phyloP scores from a whole-genome alignment of 139 green algal species.

The Coelastrella sp. region DNA sequence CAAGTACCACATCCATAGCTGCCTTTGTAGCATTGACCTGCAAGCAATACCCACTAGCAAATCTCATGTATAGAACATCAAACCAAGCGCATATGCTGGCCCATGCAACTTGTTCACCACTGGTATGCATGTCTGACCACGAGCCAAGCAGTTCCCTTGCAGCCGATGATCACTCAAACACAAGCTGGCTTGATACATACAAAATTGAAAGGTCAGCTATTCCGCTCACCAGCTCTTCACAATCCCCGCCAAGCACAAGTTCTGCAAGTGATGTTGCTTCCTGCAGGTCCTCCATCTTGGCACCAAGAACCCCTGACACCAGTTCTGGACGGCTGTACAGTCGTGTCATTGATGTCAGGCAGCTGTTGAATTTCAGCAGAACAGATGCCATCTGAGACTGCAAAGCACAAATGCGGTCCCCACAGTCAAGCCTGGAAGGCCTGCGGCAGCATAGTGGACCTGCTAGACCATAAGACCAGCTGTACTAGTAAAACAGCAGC shows the following conservation, averaged over 20 bases:
- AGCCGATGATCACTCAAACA: background rate
- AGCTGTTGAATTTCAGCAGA: constrained; percentile 61
- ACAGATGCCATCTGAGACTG: constrained; percentile 56
- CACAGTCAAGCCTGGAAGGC: too few relatives aligned
- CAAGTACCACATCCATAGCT: constrained; percentile 69
- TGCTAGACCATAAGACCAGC: background rate
- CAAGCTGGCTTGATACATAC: background rate
- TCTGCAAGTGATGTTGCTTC: constrained; percentile 69
- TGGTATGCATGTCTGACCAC: background rate
- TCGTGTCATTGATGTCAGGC: constrained; percentile 54
- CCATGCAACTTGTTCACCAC: background rate
- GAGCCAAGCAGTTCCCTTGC: background rate
- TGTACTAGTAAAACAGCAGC: background rate
- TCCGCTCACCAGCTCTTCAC: constrained; percentile 66
- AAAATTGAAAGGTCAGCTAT: background rate
- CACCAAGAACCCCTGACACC: constrained; percentile 59
- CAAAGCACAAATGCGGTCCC: too few relatives aligned
- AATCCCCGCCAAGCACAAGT: constrained; percentile 70
- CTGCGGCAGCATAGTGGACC: too few relatives aligned
- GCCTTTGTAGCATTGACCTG: constrained; percentile 54
- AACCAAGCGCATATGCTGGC: background rate
- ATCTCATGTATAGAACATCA: background rate
- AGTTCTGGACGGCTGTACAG: constrained; percentile 56
- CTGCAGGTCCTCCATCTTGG: constrained; percentile 54
- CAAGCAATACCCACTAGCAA: background rate